Conservation (phyloP, 179 eudicot genomes). For the Camellia oleifera region DNA sequence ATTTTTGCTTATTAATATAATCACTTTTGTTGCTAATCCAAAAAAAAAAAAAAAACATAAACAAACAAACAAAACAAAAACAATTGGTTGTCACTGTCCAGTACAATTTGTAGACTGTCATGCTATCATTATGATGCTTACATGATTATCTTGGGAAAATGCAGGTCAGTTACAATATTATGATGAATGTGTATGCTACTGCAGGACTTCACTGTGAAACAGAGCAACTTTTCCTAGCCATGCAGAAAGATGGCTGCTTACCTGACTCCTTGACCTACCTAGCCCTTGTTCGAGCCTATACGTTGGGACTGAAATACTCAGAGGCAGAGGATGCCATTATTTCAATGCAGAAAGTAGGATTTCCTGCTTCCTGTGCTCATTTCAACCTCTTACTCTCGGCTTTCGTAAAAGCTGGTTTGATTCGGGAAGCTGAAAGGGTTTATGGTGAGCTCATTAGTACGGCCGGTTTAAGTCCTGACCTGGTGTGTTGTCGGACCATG, state of each 20-base stretch:
- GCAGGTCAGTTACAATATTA: slow-evolving; percentile 82
- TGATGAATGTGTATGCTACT: slow-evolving; percentile 66
- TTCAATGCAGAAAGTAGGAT: slow-evolving; percentile 56
- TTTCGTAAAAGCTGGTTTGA: slow-evolving; percentile 46
- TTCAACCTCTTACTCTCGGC: slow-evolving; percentile 47
- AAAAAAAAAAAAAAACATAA: no score
- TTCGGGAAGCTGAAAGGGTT: slow-evolving; percentile 47
- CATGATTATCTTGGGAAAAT: slow-evolving; percentile 17
- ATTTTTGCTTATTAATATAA: no score
- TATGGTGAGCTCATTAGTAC: slow-evolving; percentile 26
- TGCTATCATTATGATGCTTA: slow-evolving; percentile 2
- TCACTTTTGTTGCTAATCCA: no score
- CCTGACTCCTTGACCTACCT: slow-evolving; percentile 69
- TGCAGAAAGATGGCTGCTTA: slow-evolving; percentile 44
- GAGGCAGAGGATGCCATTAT: slow-evolving; percentile 55
- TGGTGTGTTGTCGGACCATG: slow-evolving; percentile 46
- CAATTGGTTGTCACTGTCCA: not conserved
- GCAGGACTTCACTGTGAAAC: slow-evolving; percentile 58
- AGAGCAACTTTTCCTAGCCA: slow-evolving; percentile 53
- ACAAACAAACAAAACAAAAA: not conserved
- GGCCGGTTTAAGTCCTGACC: slow-evolving; percentile 50
- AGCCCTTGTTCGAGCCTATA: slow-evolving; percentile 61
- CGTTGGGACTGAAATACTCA: slow-evolving; percentile 32
- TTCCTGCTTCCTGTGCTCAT: slow-evolving; percentile 59
- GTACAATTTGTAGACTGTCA: not conserved